A percentile compares a stretch with the other conserved stretches of the same genome.
Evolutionary conservation across 768 basidiomycete genomes (phyloP).

Genomic region (Cystofilobasidium capitatum): DNA sequence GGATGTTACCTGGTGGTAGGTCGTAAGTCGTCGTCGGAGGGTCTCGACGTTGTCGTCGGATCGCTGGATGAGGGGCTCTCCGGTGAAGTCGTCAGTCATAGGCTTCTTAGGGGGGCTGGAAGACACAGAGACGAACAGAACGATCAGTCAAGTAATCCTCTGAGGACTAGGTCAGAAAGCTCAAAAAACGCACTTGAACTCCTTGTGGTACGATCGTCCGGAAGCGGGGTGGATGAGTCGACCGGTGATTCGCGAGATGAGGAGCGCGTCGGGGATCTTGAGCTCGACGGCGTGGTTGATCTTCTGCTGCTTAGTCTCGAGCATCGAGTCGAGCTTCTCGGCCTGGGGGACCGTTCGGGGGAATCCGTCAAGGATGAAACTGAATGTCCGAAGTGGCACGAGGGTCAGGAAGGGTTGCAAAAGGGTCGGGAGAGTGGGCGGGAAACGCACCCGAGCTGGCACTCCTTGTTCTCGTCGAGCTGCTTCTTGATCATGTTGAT

Average conservation of each 20-base stretch:
- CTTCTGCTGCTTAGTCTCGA: conserved; percentile 67
- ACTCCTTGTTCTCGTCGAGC: conserved; percentile 79
- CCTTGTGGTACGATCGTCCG: conserved; percentile 87
- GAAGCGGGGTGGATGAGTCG: conserved; percentile 81
- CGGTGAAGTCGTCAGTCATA: conserved; percentile 86
- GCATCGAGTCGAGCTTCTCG: conserved; percentile 89
- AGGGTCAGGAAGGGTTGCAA: not conserved
- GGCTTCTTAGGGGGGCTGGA: conserved; percentile 89
- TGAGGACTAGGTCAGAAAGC: not conserved
- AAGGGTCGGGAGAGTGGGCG: not conserved
- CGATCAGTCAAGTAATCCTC: not conserved
- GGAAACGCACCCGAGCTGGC: conserved; percentile 94
- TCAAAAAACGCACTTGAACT: conserved; percentile 70
- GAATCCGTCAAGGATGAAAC: conserved; percentile 99
- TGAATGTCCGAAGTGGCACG: conserved; percentile 36
- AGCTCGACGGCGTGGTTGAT: conserved; percentile 88
- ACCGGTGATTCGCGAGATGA: conserved; percentile 96
- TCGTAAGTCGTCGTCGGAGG: conserved; percentile 70
- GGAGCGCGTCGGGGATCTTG: conserved; percentile 81
- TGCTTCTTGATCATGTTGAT: conserved; percentile 96
- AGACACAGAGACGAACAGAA: conserved; percentile 2
- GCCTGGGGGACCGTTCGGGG: conserved; percentile 95
- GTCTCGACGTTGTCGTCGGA: conserved; percentile 98
- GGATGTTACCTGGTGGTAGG: conserved; percentile 56
- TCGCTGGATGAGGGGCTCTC: conserved; percentile 91